phyloP scores from a whole-genome alignment of 768 basidiomycete species.

The Collybia sordida region DNA sequence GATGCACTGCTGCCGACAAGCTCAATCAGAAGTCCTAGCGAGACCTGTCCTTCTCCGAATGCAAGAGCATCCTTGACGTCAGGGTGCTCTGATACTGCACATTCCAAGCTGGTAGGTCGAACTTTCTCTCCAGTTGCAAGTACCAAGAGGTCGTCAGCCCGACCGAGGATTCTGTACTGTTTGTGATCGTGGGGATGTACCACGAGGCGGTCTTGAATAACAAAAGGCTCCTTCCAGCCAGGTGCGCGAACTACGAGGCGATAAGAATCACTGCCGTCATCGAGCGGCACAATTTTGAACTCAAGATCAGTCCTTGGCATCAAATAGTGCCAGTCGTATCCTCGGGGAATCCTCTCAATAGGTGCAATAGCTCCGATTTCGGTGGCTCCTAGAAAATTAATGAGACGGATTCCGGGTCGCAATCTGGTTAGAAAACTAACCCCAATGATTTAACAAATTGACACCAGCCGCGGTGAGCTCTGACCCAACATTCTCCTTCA shows the following conservation, averaged over 20 bases:
- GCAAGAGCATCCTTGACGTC: slow-evolving; percentile 34
- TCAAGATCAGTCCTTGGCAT: slow-evolving; percentile 31
- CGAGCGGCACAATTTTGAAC: slow-evolving; percentile 24
- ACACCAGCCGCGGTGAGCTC: slow-evolving; percentile 30
- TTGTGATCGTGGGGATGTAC: slow-evolving; percentile 26
- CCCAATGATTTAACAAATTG: slow-evolving; percentile 40
- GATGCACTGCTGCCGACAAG: slow-evolving; percentile 16
- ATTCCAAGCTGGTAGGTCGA: slow-evolving; percentile 31
- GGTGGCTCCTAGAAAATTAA: slow-evolving; percentile 25
- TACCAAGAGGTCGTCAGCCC: slow-evolving; percentile 41
- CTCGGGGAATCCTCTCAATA: slow-evolving; percentile 24
- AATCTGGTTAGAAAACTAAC: slow-evolving; percentile 15
- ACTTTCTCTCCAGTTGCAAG: slow-evolving; percentile 44
- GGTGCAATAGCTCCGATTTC: slow-evolving; percentile 38
- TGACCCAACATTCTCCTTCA: slow-evolving; percentile 32
- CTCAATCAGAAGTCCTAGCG: slow-evolving; percentile 37
- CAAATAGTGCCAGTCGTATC: slow-evolving; percentile 38
- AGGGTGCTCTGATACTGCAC: slow-evolving; percentile 31
- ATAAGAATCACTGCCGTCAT: slow-evolving; percentile 22
- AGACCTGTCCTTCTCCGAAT: slow-evolving; percentile 33
- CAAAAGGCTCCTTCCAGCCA: slow-evolving; percentile 29
- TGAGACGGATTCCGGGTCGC: neutral
- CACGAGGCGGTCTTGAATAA: slow-evolving; percentile 38
- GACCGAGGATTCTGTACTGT: slow-evolving; percentile 35
- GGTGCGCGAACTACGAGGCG: slow-evolving; percentile 30